Base-by-base conservation (phyloP, 495 filamentous ascomycete genomes). In the Hypoxylon fuscum region DNA sequence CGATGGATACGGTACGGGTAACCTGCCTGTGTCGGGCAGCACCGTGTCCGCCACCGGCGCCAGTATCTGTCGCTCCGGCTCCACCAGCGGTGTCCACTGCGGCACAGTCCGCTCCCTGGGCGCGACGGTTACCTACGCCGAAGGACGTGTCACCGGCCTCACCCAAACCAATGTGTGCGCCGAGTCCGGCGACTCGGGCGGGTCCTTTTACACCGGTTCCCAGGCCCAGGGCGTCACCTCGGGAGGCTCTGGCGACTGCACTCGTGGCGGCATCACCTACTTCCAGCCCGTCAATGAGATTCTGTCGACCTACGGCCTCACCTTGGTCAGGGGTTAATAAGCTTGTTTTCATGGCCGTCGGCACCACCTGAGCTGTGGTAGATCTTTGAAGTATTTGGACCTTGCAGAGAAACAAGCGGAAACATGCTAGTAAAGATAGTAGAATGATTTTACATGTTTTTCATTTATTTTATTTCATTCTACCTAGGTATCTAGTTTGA, bases 231-330 rank as follows among this genome's bases (percentile, higher is more conserved):
- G 65, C 18, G 65, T 68, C 38, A 68, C 65, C 65, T 68, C 65
- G 31, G 65, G 65, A 65, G 65, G 65, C 53, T 64, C 55, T 29
- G 65, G 65, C 37, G 55, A 68, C 61, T 68, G 65, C 65, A 53
- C 60, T 11, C 5, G 5, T 21, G 65, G 65, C 55, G 65, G 65
- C 35, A 65, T 23, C 0, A 68, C 65, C 50, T 68, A 64, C 65
- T 68, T 68, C 65, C 65, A 68, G 61, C 65, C 65, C 48, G 65
- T 68, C 46, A 68, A 68, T 45, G 65, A 68, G 60, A 68, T 68
- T 40, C 61, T 68, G n/a, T 61, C 55, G 47, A 68, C 60, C 60
- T 68, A 68, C 61, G 61, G 65, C 42, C 65, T 68, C 27, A 64
- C 65, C 18, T 50, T 68, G 65, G 55, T 64, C 45, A 51, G 52